phyloP scores from a whole-genome alignment of 106 monocot genomes.

The Dendrobium chrysotoxum region DNA sequence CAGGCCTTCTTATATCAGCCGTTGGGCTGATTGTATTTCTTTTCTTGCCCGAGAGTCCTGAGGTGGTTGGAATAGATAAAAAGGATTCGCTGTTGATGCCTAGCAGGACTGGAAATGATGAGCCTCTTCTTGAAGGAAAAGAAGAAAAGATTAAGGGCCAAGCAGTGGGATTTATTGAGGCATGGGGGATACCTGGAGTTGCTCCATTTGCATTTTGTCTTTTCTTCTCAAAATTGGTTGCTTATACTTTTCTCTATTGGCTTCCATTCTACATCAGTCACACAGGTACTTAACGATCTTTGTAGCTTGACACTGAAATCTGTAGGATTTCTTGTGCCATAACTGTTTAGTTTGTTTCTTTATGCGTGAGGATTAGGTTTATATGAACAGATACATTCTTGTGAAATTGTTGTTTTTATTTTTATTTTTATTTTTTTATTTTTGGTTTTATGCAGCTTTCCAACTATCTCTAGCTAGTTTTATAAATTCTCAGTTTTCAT shows the following conservation, averaged over 20 bases:
- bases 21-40: constrained; percentile 47
- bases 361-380: no score
- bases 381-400: no score
- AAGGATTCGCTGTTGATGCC: constrained; percentile 15
- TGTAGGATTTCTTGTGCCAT: no score
- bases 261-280: constrained; percentile 68
- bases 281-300: constrained; percentile 29
- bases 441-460: no score
- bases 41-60: constrained; percentile 60
- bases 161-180: constrained; percentile 58
- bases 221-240: constrained; percentile 68
- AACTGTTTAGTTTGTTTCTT: no score
- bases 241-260: constrained; percentile 77
- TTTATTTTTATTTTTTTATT: no score
- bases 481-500: no score
- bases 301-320: no score
- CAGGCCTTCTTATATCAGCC: constrained; percentile 44
- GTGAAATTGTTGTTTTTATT: no score
- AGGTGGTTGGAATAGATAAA: constrained; percentile 34
- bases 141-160: constrained; percentile 15
- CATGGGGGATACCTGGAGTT: constrained; percentile 69
- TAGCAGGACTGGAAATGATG: constrained; percentile 14
- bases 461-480: no score
- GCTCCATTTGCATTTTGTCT: constrained; percentile 62
- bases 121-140: constrained; percentile 26